Evolutionary conservation across 495 filamentous ascomycete species (phyloP).

Genomic region (Beverwykella pulmonaria): DNA sequence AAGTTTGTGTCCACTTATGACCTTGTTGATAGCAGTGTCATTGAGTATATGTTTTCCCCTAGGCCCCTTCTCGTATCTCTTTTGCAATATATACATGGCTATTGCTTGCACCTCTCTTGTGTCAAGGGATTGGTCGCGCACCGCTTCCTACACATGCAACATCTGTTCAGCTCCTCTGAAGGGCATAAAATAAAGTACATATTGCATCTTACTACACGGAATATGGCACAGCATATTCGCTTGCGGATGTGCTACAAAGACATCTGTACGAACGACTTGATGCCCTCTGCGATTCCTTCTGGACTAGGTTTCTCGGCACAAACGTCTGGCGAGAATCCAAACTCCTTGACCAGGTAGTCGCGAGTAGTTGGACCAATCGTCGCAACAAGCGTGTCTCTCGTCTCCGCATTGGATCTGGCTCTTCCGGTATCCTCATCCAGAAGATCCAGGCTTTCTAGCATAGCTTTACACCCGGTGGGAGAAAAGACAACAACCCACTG

Average conservation of each 20-base stretch:
- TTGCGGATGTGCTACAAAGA: background rate
- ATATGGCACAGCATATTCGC: too few species aligned
- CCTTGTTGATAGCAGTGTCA: too few species aligned
- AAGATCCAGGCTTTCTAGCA: slow-evolving; percentile 68
- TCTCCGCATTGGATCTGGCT: slow-evolving; percentile 27
- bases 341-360: slow-evolving; percentile 66
- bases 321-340: slow-evolving; percentile 76
- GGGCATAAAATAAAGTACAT: too few species aligned
- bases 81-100: too few species aligned
- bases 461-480: slow-evolving; percentile 80
- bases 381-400: slow-evolving; percentile 53
- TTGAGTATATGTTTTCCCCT: too few species aligned
- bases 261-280: slow-evolving; percentile 17
- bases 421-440: slow-evolving; percentile 56
- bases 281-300: slow-evolving; percentile 71
- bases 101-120: too few species aligned
- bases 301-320: slow-evolving; percentile 81
- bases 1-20: too few species aligned
- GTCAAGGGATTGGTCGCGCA: too few species aligned
- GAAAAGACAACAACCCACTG: slow-evolving; percentile 95
- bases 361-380: slow-evolving; percentile 95
- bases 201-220: too few species aligned
- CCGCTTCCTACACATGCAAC: too few species aligned
- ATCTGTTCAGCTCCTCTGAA: too few species aligned
- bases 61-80: too few species aligned